Percentiles rank a stretch among this genome's conserved stretches.
Evolutionary conservation across 2,329 filamentous ascomycete genomes (phyloP).

Genomic region (Microdochium nivale): DNA sequence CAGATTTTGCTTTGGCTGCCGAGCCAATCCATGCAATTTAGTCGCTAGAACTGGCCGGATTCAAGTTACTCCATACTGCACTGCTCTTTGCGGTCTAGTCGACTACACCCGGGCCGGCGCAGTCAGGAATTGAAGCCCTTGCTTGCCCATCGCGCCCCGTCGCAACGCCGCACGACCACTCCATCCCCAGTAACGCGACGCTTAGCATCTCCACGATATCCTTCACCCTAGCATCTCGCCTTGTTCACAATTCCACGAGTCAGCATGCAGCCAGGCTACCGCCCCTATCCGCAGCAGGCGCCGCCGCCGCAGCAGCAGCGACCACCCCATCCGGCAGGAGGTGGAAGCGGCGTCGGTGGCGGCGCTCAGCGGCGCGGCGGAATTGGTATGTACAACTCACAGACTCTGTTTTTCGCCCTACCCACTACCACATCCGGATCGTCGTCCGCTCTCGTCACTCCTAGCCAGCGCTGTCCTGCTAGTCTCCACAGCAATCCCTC

Average conservation of each 20-base stretch:
- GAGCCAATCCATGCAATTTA: too few species aligned
- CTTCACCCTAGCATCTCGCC: slow-evolving; percentile 3
- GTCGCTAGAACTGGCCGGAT: too few species aligned
- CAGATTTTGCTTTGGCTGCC: too few species aligned
- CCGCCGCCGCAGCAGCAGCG: slow-evolving; percentile 26
- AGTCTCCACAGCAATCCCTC: not conserved
- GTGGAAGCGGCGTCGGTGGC: not conserved
- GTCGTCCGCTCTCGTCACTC: not conserved
- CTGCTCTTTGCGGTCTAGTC: not conserved
- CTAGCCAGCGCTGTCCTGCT: not conserved
- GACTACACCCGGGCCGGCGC: not conserved
- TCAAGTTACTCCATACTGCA: too few species aligned
- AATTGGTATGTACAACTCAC: slow-evolving; percentile 33
- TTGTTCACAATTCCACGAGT: slow-evolving; percentile 1
- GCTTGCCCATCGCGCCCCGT: not conserved
- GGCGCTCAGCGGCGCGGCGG: slow-evolving; percentile 36
- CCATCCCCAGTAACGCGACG: not conserved
- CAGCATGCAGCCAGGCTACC: slow-evolving; percentile 46
- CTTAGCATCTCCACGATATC: not conserved
- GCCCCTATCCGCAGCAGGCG: slow-evolving; percentile 32
- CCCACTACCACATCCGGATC: not conserved
- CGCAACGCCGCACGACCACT: not conserved
- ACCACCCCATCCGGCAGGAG: slow-evolving; percentile 34
- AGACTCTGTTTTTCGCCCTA: not conserved
- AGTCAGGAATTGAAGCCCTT: not conserved